These are phyloP conservation scores for Picocystis salinarum DNA, from an alignment of 139 green algal species.

Conservation along the genomic window DNA sequence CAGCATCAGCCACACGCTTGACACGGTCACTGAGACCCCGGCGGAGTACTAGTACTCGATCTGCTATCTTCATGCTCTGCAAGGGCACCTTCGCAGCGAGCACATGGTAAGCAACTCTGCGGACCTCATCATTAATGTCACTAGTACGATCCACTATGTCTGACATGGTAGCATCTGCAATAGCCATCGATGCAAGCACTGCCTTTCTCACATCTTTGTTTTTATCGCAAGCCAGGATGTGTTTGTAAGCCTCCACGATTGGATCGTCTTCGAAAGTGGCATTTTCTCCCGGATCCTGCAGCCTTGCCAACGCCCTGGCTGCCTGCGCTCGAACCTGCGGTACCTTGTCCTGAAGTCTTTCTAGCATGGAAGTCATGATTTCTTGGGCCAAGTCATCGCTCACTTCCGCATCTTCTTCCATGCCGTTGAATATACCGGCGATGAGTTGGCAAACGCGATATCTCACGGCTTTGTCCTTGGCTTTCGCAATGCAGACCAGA, in stretches of 20 bases:
- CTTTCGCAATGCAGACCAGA: constrained; percentile 9
- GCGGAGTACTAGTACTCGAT: constrained; percentile 17
- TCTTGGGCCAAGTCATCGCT: constrained; percentile 21
- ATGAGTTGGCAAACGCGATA: constrained; percentile 25
- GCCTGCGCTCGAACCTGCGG: constrained; percentile 32
- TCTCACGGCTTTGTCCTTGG: constrained; percentile 19
- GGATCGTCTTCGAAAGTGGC: constrained; percentile 24
- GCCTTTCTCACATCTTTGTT: constrained; percentile 44
- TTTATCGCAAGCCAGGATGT: constrained; percentile 27
- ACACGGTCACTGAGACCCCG: constrained; percentile 28
- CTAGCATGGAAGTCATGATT: constrained; percentile 23
- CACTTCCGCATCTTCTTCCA: constrained; percentile 18
- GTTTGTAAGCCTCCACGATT: constrained; percentile 19
- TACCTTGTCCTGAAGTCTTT: constrained; percentile 28
- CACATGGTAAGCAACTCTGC: constrained; percentile 21
- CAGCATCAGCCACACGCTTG: constrained; percentile 7
- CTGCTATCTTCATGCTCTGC: constrained; percentile 12
- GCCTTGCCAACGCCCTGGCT: constrained; percentile 20
- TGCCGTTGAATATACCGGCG: constrained; percentile 16
- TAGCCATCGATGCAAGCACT: constrained; percentile 25
- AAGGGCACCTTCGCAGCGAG: constrained; percentile 21
- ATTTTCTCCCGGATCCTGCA: constrained; percentile 27
- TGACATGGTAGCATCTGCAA: constrained; percentile 13
- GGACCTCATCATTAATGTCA: constrained; percentile 36
- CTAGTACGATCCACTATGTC: constrained; percentile 24